Evolutionary conservation across 2,329 filamentous ascomycete species (phyloP).

Genomic region (Chrysoporthe puriensis): DNA sequence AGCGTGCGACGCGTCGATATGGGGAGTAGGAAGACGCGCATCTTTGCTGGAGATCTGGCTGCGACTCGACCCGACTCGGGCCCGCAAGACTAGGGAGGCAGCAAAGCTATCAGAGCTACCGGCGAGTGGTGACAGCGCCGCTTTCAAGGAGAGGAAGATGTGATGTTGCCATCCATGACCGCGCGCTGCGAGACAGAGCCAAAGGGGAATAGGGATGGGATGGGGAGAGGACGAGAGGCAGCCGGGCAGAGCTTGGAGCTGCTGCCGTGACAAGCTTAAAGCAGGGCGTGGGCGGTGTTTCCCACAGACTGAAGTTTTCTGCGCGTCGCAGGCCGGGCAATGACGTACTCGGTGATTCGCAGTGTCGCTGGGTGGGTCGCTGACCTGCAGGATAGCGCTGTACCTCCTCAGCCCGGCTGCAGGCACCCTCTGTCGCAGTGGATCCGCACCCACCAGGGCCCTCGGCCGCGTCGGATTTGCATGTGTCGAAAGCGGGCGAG

Average conservation of each 20-base stretch:
- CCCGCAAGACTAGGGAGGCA: neutral
- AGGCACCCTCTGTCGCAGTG: constrained; percentile 4
- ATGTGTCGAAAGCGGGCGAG: neutral
- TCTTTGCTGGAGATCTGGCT: constrained; percentile 45
- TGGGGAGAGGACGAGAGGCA: neutral
- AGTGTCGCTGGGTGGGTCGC: constrained; percentile 3
- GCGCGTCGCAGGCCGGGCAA: constrained; percentile 9
- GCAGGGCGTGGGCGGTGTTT: neutral
- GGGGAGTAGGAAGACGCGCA: constrained; percentile 93
- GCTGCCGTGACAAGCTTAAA: constrained; percentile 1
- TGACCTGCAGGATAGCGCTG: neutral
- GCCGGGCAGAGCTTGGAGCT: neutral
- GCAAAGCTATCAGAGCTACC: constrained; percentile 4
- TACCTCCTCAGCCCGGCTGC: neutral
- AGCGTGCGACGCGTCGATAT: constrained; percentile 89
- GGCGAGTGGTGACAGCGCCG: constrained; percentile 1
- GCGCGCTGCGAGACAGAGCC: neutral
- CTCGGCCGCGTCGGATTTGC: neutral
- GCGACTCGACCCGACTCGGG: neutral
- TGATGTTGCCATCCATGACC: constrained; percentile 7
- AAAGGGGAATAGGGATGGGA: no score
- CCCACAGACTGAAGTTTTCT: neutral
- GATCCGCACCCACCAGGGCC: neutral
- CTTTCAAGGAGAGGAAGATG: neutral
- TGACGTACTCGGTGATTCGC: neutral